Base-by-base conservation (phyloP, 352 stramenopile genomes). In the Phytophthora pinifolia region DNA sequence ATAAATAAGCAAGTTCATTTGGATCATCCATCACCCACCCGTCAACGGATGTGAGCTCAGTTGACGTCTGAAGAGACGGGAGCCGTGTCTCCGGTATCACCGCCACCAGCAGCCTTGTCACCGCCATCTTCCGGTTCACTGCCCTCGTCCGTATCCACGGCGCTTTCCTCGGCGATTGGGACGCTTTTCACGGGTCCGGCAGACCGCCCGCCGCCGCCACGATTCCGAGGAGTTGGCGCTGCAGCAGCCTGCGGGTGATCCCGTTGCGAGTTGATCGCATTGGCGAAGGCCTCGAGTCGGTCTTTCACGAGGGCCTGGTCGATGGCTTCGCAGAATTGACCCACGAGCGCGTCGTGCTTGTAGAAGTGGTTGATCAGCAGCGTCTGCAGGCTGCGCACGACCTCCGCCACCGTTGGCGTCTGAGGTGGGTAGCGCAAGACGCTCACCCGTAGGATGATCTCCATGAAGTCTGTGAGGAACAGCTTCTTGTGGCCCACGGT, bases 381-480 rank as follows among this genome's bases (percentile, higher is more conserved):
- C 52, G 68, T 77, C 58, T 87, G 74, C 9, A 91, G 59, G 38
- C 77, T 83, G 35, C 68, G 67, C 27, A 69, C 67, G 4, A 79
- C 72, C 32, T 88, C 80, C 0, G 10, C n/a, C 9, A 82, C 55
- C 0, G 59, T 63, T 27, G 68, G 18, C 1, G 70, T 61, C 37
- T 47, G 59, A 27, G 76, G 68, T 9, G 81, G 81, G 33, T 89
- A 89, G 53, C 81, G 78, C 30, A 87, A 57, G 30, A 79, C 55
- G 29, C 68, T 73, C 25, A 89, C 59, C 13, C 81, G 81, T 54
- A 89, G 49, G 14, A 89, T 57, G 3, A 91, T 63, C 65, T 91
- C 81, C 74, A 91, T 88, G 25, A 91, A 91, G 38, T 91, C 81
- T 13, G 76, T 88, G 29, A 89, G 62, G 43, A 72, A 86, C 12